Evolutionary conservation across 2,329 filamentous ascomycete genomes (phyloP).

Genomic region (Penicillium psychrosexuale): DNA sequence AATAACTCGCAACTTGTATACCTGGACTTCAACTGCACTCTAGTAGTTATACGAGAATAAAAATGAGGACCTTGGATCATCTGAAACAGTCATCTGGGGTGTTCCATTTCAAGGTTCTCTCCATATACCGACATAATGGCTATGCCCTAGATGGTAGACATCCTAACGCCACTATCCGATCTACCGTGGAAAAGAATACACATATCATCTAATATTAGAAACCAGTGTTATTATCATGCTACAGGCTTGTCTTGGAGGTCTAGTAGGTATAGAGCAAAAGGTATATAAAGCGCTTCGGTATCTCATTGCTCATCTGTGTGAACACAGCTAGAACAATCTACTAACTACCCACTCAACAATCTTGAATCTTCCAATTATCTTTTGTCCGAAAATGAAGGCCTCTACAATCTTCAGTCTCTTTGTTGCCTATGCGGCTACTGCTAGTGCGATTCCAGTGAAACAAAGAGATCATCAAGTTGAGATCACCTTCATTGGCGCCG

Average conservation of each 20-base stretch:
- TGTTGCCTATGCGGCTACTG: not conserved
- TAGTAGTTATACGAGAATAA: not conserved
- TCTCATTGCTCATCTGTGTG: not conserved
- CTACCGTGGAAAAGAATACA: not conserved
- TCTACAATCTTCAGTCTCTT: not conserved
- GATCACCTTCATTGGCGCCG: conserved; percentile 14
- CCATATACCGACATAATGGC: not conserved
- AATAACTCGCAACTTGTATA: not conserved
- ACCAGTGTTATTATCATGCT: not conserved
- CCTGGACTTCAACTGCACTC: not conserved
- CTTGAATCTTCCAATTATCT: not conserved
- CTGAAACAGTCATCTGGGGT: not conserved
- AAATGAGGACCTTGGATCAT: not conserved
- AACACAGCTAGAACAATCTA: not conserved
- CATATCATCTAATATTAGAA: not conserved
- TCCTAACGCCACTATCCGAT: not conserved
- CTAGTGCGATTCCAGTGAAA: not conserved
- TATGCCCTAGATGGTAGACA: not conserved
- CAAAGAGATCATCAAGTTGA: not conserved
- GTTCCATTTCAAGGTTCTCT: not conserved
- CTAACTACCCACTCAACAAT: not conserved
- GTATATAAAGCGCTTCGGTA: not conserved
- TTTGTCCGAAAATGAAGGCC: not conserved
- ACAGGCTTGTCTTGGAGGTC: not conserved
- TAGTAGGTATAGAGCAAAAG: not conserved